Conservation (phyloP, 805 yeast genomes). For the Sugiyamaella smithiae region DNA sequence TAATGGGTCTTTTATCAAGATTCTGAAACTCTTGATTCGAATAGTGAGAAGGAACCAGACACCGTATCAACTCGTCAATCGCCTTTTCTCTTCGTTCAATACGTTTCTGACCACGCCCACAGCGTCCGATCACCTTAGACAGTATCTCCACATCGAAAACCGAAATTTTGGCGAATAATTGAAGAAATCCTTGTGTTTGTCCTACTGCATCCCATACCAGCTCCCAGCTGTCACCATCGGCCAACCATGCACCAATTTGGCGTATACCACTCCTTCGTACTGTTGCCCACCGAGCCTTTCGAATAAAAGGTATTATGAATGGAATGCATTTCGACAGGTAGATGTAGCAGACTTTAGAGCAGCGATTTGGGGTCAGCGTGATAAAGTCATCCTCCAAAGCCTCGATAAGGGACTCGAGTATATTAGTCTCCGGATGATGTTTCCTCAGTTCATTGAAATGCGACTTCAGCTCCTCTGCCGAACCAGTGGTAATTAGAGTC, state of each 20-base stretch:
- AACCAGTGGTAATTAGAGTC: too few relatives aligned
- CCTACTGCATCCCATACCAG: not conserved
- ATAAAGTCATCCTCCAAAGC: too few relatives aligned
- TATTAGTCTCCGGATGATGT: too few relatives aligned
- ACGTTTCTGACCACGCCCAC: not conserved
- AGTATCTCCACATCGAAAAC: not conserved
- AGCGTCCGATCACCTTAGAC: not conserved
- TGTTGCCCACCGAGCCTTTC: too few relatives aligned
- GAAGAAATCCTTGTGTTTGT: not conserved
- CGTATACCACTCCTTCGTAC: not conserved
- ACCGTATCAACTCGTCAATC: not conserved
- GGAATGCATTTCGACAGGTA: too few relatives aligned
- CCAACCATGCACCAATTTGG: not conserved
- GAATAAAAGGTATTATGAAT: too few relatives aligned
- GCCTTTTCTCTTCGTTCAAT: not conserved
- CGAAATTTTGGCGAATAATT: not conserved
- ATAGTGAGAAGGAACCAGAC: not conserved
- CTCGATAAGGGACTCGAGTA: too few relatives aligned
- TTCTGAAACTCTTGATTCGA: not conserved
- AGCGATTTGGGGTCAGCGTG: too few relatives aligned
- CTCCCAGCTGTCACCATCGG: not conserved
- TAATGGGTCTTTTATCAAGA: not conserved
- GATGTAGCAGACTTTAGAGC: too few relatives aligned
- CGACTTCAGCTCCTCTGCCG: too few relatives aligned
- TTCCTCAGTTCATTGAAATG: too few relatives aligned